Evolutionary conservation across 352 stramenopile genomes (phyloP).

Genomic region (Pythium apleroticum): DNA sequence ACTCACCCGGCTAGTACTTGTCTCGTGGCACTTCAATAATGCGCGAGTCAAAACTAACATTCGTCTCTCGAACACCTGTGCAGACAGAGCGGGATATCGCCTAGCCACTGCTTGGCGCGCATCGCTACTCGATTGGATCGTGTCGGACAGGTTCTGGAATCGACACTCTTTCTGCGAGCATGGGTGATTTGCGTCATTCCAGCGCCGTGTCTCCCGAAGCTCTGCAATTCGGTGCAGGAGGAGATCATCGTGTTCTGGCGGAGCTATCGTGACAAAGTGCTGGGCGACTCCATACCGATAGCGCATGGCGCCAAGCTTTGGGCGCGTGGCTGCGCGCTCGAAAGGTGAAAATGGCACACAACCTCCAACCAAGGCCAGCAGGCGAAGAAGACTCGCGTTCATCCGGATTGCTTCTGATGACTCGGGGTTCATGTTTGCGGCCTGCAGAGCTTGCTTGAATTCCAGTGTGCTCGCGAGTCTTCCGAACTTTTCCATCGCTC

Average conservation of each 20-base stretch:
- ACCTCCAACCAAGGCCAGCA: not conserved
- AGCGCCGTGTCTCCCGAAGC: not conserved
- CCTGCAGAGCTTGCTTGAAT: not conserved
- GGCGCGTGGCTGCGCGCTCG: not conserved
- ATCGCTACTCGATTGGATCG: not conserved
- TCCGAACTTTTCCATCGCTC: not conserved
- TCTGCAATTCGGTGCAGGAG: not conserved
- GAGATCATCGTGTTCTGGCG: not conserved
- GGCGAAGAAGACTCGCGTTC: not conserved
- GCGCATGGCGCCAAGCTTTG: not conserved
- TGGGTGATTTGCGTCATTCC: not conserved
- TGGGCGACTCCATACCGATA: not conserved
- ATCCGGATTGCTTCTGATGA: not conserved
- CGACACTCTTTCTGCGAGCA: not conserved
- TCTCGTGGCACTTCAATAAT: not conserved
- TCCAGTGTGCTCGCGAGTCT: not conserved
- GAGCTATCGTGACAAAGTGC: not conserved
- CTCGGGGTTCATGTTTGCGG: not conserved
- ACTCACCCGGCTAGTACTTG: not conserved
- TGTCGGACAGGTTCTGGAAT: not conserved
- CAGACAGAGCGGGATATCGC: not conserved
- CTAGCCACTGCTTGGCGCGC: not conserved
- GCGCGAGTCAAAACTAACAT: not conserved
- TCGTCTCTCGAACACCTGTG: not conserved
- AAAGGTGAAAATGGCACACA: not conserved